Conservation (phyloP, 306 rosid species). For the Delonix regia region DNA sequence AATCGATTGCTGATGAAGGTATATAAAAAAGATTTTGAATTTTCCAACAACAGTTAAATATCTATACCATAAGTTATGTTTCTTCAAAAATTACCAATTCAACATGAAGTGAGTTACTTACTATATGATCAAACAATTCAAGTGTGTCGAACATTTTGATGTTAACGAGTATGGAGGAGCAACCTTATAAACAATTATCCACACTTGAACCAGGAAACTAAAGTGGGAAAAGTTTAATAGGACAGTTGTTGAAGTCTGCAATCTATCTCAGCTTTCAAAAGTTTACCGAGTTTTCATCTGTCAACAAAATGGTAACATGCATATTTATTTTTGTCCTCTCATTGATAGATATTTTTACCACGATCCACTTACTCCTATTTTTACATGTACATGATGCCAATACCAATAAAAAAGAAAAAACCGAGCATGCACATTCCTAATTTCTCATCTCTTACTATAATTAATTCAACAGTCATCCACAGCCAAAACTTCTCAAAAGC, state of each 20-base stretch:
- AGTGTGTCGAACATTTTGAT: neutral
- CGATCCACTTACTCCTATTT: constrained; percentile 13
- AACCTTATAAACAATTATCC: neutral
- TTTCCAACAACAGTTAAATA: neutral
- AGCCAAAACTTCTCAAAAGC: constrained; percentile 21
- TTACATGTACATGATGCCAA: neutral
- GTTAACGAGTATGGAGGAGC: constrained; percentile 5
- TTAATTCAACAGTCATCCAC: constrained; percentile 26
- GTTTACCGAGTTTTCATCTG: neutral
- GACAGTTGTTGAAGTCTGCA: neutral
- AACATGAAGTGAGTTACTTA: neutral
- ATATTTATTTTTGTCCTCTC: neutral
- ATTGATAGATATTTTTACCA: neutral
- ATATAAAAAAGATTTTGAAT: neutral
- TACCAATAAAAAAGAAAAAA: constrained; percentile 17
- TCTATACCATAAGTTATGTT: no score
- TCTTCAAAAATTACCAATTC: neutral
- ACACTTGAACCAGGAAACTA: neutral
- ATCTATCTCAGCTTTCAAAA: constrained; percentile 3
- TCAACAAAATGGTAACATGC: neutral
- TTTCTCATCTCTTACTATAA: constrained; percentile 29
- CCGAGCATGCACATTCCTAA: constrained; percentile 4
- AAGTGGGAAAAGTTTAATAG: neutral
- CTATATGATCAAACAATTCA: neutral
- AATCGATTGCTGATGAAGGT: neutral